These are phyloP conservation scores for Daldinia eschscholtzii DNA, from an alignment of 2,329 filamentous ascomycete species.

Conservation along the genomic window DNA sequence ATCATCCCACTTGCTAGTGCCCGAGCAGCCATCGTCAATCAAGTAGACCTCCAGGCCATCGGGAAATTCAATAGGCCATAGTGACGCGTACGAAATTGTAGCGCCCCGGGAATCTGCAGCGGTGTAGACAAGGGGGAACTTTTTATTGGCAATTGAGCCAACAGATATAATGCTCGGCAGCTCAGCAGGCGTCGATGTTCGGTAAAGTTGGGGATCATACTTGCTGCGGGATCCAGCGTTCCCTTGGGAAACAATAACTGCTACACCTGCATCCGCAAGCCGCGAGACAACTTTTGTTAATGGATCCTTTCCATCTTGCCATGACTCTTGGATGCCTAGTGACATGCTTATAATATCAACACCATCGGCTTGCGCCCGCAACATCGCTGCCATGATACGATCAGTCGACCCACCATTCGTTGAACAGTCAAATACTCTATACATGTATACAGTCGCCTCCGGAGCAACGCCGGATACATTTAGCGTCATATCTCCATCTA, in stretches of 20 bases:
- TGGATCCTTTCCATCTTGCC: conserved; percentile 33
- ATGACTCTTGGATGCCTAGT: conserved; percentile 34
- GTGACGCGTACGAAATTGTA: conserved; percentile 37
- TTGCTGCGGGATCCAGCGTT: conserved; percentile 42
- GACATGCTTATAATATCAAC: conserved; percentile 51
- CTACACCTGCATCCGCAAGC: conserved; percentile 39
- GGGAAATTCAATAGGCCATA: conserved; percentile 40
- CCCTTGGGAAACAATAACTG: conserved; percentile 43
- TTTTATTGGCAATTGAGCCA: conserved; percentile 39
- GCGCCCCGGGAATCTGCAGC: conserved; percentile 37
- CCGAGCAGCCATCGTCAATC: conserved; percentile 31
- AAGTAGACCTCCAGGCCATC: conserved; percentile 35
- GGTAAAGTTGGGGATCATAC: conserved; percentile 37
- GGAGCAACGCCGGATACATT: conserved; percentile 38
- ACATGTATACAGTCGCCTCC: conserved; percentile 32
- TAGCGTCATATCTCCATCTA: conserved; percentile 27
- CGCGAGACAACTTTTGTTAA: conserved; percentile 31
- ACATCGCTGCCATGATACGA: conserved; percentile 48
- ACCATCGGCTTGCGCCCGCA: conserved; percentile 46
- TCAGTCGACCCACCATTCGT: conserved; percentile 29
- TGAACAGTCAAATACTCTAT: conserved; percentile 34
- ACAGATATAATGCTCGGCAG: conserved; percentile 42
- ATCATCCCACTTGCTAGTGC: conserved; percentile 31
- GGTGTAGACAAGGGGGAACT: conserved; percentile 41
- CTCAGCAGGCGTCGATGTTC: conserved; percentile 38